Percentiles rank a stretch among this genome's conserved stretches.
These are phyloP conservation scores for Candida caryicola DNA, from an alignment of 805 yeast species.

Conservation along the genomic window DNA sequence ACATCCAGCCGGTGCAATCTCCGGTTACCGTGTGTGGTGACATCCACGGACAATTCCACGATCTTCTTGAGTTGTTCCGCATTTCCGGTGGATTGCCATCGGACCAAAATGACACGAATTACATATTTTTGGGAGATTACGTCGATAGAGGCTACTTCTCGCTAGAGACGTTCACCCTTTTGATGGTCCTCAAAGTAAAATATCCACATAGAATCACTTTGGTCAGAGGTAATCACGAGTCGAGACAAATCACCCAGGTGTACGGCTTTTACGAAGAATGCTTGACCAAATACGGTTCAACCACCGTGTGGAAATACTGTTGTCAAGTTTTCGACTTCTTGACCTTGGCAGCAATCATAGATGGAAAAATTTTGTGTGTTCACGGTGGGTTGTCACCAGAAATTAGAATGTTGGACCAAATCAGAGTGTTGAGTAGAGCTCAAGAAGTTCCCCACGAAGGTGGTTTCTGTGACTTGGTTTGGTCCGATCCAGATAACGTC, in stretches of 20 bases:
- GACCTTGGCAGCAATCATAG: conserved; percentile 92
- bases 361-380: conserved; percentile 90
- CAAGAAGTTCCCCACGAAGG: conserved; percentile 99
- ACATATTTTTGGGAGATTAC: conserved; percentile 90
- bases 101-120: conserved; percentile 59
- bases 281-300: conserved; percentile 85
- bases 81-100: conserved; percentile 91
- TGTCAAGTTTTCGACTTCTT: conserved; percentile 94
- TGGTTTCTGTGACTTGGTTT: conserved; percentile 93
- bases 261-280: conserved; percentile 98
- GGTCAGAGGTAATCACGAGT: conserved; percentile 97
- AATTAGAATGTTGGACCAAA: conserved; percentile 95
- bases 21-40: conserved; percentile 98
- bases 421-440: conserved; percentile 89
- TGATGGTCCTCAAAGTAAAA: conserved; percentile 90
- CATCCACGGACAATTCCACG: conserved; percentile 98
- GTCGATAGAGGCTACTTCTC: conserved; percentile 98
- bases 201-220: conserved; percentile 82
- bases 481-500: conserved; percentile 98
- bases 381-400: conserved; percentile 98
- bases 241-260: conserved; percentile 97
- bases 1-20: conserved; percentile 87
- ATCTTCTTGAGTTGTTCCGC: conserved; percentile 82
- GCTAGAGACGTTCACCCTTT: conserved; percentile 86
- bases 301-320: conserved; percentile 94